Percentiles rank a stretch among this genome's conserved stretches.
Evolutionary conservation across 1,284 basidiomycete species (phyloP).

Genomic region (Pulchroboletus neoregius): DNA sequence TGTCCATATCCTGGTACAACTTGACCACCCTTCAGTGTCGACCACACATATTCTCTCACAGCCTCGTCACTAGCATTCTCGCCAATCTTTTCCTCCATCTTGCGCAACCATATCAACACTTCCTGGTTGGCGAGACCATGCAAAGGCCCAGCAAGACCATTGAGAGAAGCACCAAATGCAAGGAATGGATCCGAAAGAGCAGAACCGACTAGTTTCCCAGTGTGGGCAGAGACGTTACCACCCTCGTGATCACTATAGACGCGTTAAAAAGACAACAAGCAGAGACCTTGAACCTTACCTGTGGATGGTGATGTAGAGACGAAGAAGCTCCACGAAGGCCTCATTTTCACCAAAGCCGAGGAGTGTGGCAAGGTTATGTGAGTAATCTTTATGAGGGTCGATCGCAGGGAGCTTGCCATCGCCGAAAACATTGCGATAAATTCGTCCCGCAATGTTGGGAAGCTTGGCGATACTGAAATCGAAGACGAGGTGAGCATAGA

Average conservation of each 20-base stretch:
- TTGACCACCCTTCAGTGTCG: constrained; percentile 85
- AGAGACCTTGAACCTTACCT: constrained; percentile 39
- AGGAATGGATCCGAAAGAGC: constrained; percentile 99
- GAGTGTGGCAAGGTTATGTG: constrained; percentile 87
- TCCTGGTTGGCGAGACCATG: constrained; percentile 98
- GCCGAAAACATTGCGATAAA: constrained; percentile 93
- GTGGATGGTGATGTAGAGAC: constrained; percentile 98
- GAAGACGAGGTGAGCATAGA: constrained; percentile 8
- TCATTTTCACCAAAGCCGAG: constrained; percentile 90
- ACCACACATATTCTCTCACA: constrained; percentile 91
- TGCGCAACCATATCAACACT: constrained; percentile 84
- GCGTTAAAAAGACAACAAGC: not conserved
- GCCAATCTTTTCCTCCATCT: constrained; percentile 86
- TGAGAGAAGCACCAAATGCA: constrained; percentile 88
- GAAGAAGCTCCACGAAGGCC: constrained; percentile 91
- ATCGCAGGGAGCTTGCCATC: constrained; percentile 88
- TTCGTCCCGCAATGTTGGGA: constrained; percentile 94
- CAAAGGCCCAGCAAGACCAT: constrained; percentile 95
- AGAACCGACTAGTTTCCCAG: constrained; percentile 94
- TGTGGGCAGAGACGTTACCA: constrained; percentile 97
- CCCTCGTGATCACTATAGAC: constrained; percentile 87
- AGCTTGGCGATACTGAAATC: constrained; percentile 84
- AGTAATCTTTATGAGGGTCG: constrained; percentile 88
- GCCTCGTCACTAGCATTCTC: constrained; percentile 78
- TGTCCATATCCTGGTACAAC: constrained; percentile 96